Percentiles rank a stretch among this genome's conserved stretches.
Conservation (phyloP, 2,329 filamentous ascomycete genomes). For the Ustulina deusta region DNA sequence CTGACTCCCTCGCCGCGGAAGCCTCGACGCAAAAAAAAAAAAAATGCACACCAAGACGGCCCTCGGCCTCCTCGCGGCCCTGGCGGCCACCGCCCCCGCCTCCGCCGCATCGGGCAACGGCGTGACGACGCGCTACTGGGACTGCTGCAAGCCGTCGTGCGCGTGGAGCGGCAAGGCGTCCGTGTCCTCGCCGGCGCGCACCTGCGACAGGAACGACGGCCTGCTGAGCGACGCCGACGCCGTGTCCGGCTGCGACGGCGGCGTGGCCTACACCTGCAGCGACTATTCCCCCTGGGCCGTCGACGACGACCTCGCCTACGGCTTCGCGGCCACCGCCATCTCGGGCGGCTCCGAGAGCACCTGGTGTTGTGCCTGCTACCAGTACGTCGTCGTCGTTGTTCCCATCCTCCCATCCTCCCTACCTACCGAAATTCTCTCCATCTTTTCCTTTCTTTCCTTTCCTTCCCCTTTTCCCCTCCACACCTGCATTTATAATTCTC, state of each 20-base stretch:
- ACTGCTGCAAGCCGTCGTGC: conserved; percentile 71
- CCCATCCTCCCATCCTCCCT: background rate
- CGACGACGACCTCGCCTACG: conserved; percentile 64
- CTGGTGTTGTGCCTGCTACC: conserved; percentile 69
- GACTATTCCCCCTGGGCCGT: conserved; percentile 66
- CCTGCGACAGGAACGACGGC: conserved; percentile 60
- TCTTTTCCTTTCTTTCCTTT: background rate
- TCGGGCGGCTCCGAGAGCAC: conserved; percentile 58
- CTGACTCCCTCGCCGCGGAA: background rate
- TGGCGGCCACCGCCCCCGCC: conserved; percentile 24
- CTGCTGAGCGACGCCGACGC: conserved; percentile 57
- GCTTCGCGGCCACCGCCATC: conserved; percentile 65
- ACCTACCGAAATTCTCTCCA: no score
- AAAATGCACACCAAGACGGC: conserved; percentile 33
- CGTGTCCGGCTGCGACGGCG: conserved; percentile 62
- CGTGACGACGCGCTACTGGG: conserved; percentile 55
- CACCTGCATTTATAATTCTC: background rate
- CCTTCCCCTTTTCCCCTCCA: background rate
- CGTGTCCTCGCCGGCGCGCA: conserved; percentile 56
- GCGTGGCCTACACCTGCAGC: conserved; percentile 63
- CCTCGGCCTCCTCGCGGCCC: conserved; percentile 38
- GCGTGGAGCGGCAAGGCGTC: conserved; percentile 61
- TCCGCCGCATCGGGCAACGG: conserved; percentile 43
- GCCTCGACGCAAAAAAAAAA: background rate
- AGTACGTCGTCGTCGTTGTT: conserved; percentile 48